Conservation (phyloP, 163 green algal species). For the Chlamydomonas reinhardtii region DNA sequence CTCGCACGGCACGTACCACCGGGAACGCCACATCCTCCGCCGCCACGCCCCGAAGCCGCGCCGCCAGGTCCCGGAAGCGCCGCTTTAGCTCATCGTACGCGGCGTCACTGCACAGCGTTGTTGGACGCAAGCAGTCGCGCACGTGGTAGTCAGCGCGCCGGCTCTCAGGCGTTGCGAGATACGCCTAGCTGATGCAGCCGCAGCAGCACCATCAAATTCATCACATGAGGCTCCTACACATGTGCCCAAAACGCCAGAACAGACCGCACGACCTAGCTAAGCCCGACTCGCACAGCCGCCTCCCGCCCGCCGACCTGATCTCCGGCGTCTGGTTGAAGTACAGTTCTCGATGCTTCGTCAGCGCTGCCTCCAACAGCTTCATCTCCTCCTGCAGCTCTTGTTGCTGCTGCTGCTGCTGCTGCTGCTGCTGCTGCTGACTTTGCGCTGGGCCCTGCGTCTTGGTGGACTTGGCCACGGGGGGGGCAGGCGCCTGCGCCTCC, state of each 20-base stretch:
- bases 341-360: neutral
- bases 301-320: too few relatives aligned
- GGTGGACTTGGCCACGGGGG: too few relatives aligned
- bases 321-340: conserved; percentile 41
- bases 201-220: too few relatives aligned
- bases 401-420: neutral
- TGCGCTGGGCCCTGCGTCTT: too few relatives aligned
- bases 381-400: neutral
- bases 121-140: neutral
- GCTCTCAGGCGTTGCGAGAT: too few relatives aligned
- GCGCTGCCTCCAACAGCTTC: conserved; percentile 3
- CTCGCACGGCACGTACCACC: neutral
- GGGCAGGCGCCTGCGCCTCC: too few relatives aligned
- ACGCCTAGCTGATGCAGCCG: too few relatives aligned
- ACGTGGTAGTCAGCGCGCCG: neutral
- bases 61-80: conserved; percentile 17
- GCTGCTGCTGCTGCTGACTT: neutral
- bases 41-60: neutral
- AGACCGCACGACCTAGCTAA: too few relatives aligned
- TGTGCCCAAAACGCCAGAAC: too few relatives aligned
- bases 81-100: conserved; percentile 45
- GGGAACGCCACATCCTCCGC: conserved; percentile 31
- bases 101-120: conserved; percentile 24
- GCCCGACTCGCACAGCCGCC: too few relatives aligned
- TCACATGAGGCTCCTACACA: too few relatives aligned